A percentile compares a stretch with the other conserved stretches of the same genome.
Evolutionary conservation across 345 rosid genomes (phyloP).

Genomic region (Euphorbia tirucalli): DNA sequence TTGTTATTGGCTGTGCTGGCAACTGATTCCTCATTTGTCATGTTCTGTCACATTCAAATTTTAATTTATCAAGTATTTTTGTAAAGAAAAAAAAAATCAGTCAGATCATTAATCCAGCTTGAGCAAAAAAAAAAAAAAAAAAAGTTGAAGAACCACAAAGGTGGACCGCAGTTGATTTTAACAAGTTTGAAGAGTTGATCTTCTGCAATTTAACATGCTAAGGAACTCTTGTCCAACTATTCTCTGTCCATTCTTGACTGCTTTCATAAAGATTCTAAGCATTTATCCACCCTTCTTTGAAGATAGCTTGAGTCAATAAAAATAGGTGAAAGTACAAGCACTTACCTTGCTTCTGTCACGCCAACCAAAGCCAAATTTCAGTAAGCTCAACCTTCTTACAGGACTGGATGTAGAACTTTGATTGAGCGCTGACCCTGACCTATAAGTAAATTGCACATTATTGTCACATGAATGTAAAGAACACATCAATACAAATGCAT

Average conservation of each 20-base stretch:
- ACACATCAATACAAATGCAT: background rate
- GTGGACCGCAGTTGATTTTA: too few relatives aligned
- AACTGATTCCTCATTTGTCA: slow-evolving; percentile 34
- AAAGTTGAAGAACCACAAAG: background rate
- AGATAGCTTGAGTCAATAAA: too few relatives aligned
- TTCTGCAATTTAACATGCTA: too few relatives aligned
- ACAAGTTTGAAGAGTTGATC: too few relatives aligned
- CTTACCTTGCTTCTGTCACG: slow-evolving; percentile 78
- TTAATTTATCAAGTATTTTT: background rate
- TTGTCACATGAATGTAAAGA: background rate
- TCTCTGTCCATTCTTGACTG: background rate
- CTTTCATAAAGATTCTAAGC: background rate
- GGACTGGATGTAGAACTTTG: slow-evolving; percentile 40
- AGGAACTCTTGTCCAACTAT: background rate
- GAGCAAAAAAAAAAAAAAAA: too few relatives aligned
- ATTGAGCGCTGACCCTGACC: slow-evolving; percentile 37
- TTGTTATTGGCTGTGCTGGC: slow-evolving; percentile 21
- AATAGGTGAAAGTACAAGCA: slow-evolving; percentile 3
- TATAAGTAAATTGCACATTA: slow-evolving; percentile 5
- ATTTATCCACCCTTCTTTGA: too few relatives aligned
- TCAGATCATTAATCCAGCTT: too few relatives aligned
- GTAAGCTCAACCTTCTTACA: slow-evolving; percentile 45
- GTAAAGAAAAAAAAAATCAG: background rate
- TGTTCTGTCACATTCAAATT: slow-evolving; percentile 35
- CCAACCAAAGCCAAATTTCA: slow-evolving; percentile 72